These are phyloP conservation scores for Cyclotella sp. DNA, from an alignment of 108 stramenopile species.

Conservation along the genomic window DNA sequence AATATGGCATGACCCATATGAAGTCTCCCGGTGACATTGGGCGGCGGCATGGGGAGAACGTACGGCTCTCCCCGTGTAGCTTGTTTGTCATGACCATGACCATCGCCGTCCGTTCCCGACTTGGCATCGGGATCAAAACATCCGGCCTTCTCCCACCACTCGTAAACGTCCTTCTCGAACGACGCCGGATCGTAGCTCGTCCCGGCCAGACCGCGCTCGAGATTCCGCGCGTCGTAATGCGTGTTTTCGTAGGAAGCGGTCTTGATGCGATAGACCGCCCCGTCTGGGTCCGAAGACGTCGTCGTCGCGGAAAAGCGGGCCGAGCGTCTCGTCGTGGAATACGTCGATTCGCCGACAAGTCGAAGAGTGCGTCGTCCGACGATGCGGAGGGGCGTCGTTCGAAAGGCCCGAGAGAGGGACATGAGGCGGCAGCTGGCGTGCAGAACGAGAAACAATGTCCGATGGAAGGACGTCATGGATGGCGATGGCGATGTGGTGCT, in stretches of 20 bases:
- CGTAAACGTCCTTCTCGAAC: conserved; percentile 78
- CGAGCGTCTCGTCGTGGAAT: neutral
- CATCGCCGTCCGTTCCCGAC: conserved; percentile 14
- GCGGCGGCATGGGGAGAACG: conserved; percentile 96
- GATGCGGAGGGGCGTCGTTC: no score
- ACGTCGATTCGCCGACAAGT: no score
- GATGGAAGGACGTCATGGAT: no score
- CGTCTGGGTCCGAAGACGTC: neutral
- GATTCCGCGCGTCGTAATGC: conserved; percentile 26
- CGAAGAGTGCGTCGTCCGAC: no score
- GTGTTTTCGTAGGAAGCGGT: conserved; percentile 6
- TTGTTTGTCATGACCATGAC: neutral
- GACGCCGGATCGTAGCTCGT: conserved; percentile 68
- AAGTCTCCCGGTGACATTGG: conserved; percentile 98
- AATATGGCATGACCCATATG: conserved; percentile 99
- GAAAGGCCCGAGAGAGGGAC: no score
- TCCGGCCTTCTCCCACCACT: conserved; percentile 87
- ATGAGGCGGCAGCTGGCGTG: no score
- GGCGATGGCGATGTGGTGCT: no score
- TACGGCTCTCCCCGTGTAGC: conserved; percentile 60
- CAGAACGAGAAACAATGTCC: no score
- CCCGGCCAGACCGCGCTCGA: conserved; percentile 5
- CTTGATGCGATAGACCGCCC: conserved; percentile 19
- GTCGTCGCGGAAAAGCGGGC: neutral
- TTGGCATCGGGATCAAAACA: conserved; percentile 89